phyloP scores from a whole-genome alignment of 257 asterid genomes.

The Ligustrum vulgare region DNA sequence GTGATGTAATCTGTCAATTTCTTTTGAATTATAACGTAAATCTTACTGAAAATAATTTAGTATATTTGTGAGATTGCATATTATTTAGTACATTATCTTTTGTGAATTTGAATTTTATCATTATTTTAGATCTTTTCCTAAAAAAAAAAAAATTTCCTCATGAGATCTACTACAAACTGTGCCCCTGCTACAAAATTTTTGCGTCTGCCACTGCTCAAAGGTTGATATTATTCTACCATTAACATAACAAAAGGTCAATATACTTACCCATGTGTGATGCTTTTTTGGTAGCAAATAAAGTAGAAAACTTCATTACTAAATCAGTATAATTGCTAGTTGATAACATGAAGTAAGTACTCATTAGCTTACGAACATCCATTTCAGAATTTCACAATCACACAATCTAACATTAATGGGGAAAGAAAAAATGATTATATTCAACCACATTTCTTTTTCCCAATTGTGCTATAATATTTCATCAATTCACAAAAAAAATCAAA shows the following conservation, averaged over 20 bases:
- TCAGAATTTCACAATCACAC: slow-evolving; percentile 13
- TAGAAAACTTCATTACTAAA: background rate
- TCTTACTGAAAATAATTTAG: too few species aligned
- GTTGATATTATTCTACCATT: background rate
- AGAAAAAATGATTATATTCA: background rate
- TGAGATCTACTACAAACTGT: too few species aligned
- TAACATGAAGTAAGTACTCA: background rate
- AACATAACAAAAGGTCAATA: background rate
- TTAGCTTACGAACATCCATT: slow-evolving; percentile 10
- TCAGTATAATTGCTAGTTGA: slow-evolving; percentile 13
- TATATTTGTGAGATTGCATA: too few species aligned
- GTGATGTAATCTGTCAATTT: too few species aligned
- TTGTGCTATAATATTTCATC: background rate
- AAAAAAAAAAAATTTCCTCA: too few species aligned
- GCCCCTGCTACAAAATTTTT: too few species aligned
- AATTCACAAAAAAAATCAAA: slow-evolving; percentile 20
- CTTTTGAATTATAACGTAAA: too few species aligned
- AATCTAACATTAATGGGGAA: slow-evolving; percentile 6
- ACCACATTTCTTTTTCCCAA: background rate
- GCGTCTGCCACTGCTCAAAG: too few species aligned
- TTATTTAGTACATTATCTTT: too few species aligned
- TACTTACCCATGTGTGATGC: background rate
- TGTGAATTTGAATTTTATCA: too few species aligned
- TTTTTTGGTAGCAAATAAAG: background rate
- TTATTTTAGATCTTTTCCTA: too few species aligned